Percentiles rank a stretch among this genome's conserved stretches.
These are phyloP conservation scores for Endoconidiophora polonica DNA, from an alignment of 2,329 filamentous ascomycete species.

Conservation along the genomic window DNA sequence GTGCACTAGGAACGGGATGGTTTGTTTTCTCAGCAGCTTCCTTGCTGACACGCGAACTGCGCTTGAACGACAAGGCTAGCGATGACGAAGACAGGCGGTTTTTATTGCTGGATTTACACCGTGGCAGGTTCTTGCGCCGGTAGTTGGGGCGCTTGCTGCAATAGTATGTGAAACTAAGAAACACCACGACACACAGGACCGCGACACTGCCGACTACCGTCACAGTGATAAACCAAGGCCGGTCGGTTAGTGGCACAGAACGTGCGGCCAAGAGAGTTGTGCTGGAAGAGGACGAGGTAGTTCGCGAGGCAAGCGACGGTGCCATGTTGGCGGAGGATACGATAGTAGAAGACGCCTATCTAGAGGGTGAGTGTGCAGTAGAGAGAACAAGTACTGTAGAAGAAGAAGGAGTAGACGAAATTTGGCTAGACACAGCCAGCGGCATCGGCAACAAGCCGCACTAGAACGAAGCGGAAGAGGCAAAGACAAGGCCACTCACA, in stretches of 20 bases:
- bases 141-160: slow-evolving; percentile 1
- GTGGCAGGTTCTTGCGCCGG: not conserved
- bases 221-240: slow-evolving; percentile 11
- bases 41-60: not conserved
- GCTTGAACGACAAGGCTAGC: slow-evolving; percentile 2
- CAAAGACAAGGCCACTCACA: no score
- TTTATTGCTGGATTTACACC: not conserved
- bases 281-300: not conserved
- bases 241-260: slow-evolving; percentile 6
- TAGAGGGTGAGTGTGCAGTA: not conserved
- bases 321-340: not conserved
- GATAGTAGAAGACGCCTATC: not conserved
- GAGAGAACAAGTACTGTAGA: not conserved
- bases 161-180: slow-evolving; percentile 7
- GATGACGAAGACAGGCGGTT: not conserved
- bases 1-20: no score
- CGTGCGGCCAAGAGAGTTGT: not conserved
- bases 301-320: not conserved
- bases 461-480: not conserved
- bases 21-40: no score
- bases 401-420: not conserved
- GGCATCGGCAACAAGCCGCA: no score
- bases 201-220: slow-evolving; percentile 5
- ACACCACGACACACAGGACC: slow-evolving; percentile 4
- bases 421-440: no score